Evolutionary conservation across 805 yeast species (phyloP).

Genomic region (Suhomyces kilbournensis): DNA sequence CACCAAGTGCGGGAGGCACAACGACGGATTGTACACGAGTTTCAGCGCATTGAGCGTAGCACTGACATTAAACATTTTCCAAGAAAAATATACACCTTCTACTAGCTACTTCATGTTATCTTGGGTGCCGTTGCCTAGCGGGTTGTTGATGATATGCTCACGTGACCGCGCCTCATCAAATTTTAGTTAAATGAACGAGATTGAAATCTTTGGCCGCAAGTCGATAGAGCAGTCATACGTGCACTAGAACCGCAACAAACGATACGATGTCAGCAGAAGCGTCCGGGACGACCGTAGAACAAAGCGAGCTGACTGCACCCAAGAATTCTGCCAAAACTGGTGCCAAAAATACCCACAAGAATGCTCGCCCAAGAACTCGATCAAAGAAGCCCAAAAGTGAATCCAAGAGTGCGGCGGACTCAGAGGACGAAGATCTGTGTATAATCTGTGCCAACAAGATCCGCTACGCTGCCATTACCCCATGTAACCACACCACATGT

Average conservation of each 20-base stretch:
- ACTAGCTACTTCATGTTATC: neutral
- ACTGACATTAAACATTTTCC: slow-evolving; percentile 59
- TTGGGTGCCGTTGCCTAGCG: neutral
- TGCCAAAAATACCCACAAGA: neutral
- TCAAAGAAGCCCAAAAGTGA: neutral
- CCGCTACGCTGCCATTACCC: slow-evolving; percentile 62
- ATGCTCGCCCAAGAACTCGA: neutral
- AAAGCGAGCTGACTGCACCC: neutral
- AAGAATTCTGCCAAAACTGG: neutral
- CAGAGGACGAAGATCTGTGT: slow-evolving; percentile 52
- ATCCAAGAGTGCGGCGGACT: slow-evolving; percentile 17
- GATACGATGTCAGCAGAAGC: neutral
- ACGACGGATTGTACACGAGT: slow-evolving; percentile 58
- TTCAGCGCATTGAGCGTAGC: slow-evolving; percentile 70
- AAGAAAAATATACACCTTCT: no score
- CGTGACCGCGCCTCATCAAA: neutral
- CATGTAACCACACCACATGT: slow-evolving; percentile 85
- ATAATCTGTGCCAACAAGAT: slow-evolving; percentile 81
- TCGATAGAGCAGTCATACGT: neutral
- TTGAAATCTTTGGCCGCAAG: neutral
- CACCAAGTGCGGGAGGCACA: slow-evolving; percentile 63
- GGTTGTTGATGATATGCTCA: neutral
- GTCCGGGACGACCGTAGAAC: neutral
- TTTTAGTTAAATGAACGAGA: neutral
- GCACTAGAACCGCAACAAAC: neutral